Percentiles rank a stretch among this genome's conserved stretches.
These are phyloP conservation scores for Acanthamoeba castellanii DNA, from an alignment of 208 protist genomes.

Conservation along the genomic window DNA sequence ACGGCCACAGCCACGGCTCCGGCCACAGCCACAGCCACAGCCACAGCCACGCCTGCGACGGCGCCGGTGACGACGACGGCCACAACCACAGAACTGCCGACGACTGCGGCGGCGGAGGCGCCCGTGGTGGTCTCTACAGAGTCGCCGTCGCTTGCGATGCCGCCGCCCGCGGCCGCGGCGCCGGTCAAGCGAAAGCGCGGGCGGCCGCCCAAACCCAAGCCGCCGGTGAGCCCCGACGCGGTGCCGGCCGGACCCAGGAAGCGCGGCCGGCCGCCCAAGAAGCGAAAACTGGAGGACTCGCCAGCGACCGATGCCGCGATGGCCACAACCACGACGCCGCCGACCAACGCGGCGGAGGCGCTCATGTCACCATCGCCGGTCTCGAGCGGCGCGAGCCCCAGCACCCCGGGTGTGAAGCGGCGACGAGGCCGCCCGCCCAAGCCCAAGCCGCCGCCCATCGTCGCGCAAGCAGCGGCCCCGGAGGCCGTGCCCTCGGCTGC, in stretches of 20 bases:
- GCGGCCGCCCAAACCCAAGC: slow-evolving; percentile 26
- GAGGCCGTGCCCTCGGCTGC: neutral
- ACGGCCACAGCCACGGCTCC: too few relatives aligned
- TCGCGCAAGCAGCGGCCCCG: neutral
- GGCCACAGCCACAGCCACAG: too few relatives aligned
- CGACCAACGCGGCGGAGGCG: neutral
- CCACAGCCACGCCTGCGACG: too few relatives aligned
- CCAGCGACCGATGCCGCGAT: neutral
- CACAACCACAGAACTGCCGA: neutral
- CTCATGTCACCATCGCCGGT: neutral
- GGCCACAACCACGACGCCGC: neutral
- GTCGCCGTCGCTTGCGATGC: neutral
- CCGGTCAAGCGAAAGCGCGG: slow-evolving; percentile 22
- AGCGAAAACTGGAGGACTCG: neutral
- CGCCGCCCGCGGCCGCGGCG: neutral
- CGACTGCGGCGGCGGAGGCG: neutral
- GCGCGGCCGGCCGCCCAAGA: slow-evolving; percentile 30
- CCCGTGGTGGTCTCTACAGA: neutral
- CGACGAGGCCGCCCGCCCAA: slow-evolving; percentile 23
- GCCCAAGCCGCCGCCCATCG: slow-evolving; percentile 9
- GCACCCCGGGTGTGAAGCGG: neutral
- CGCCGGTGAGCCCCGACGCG: neutral
- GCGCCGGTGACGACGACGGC: neutral
- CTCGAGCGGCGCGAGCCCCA: neutral
- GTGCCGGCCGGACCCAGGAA: neutral